These are phyloP conservation scores for Cucumis variabilis DNA, from an alignment of 331 rosid species.

Conservation along the genomic window DNA sequence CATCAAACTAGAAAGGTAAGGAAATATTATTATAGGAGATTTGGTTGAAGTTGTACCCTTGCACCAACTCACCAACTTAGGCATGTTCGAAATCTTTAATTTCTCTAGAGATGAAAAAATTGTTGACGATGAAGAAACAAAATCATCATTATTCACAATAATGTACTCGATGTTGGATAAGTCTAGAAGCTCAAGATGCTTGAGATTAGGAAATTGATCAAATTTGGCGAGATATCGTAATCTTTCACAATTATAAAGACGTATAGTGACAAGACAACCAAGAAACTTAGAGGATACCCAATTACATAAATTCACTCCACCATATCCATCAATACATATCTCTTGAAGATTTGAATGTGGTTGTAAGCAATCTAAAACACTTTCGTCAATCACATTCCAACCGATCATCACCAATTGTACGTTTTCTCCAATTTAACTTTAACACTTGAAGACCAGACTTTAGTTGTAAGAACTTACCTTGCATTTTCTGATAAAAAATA, in stretches of 20 bases:
- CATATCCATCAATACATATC: not conserved
- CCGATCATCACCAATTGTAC: not conserved
- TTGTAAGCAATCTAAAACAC: not conserved
- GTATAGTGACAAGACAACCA: not conserved
- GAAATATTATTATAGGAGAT: no score
- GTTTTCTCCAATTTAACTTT: not conserved
- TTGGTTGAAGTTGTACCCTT: no score
- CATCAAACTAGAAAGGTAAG: no score
- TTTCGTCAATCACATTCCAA: not conserved
- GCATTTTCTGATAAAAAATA: not conserved
- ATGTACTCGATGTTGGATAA: not conserved
- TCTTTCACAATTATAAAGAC: not conserved
- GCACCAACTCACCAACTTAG: no score
- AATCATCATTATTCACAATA: not conserved
- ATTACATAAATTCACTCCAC: not conserved
- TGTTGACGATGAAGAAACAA: not conserved
- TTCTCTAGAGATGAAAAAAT: no score
- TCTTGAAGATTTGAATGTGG: not conserved
- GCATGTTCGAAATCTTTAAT: no score
- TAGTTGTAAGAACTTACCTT: not conserved
- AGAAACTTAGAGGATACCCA: not conserved
- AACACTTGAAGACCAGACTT: not conserved
- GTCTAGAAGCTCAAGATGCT: not conserved
- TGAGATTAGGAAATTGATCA: not conserved
- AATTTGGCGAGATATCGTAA: not conserved